A percentile compares a stretch with the other conserved stretches of the same genome.
These are phyloP conservation scores for Flaveria floridana DNA, from an alignment of 140 eudicot species.

Conservation along the genomic window DNA sequence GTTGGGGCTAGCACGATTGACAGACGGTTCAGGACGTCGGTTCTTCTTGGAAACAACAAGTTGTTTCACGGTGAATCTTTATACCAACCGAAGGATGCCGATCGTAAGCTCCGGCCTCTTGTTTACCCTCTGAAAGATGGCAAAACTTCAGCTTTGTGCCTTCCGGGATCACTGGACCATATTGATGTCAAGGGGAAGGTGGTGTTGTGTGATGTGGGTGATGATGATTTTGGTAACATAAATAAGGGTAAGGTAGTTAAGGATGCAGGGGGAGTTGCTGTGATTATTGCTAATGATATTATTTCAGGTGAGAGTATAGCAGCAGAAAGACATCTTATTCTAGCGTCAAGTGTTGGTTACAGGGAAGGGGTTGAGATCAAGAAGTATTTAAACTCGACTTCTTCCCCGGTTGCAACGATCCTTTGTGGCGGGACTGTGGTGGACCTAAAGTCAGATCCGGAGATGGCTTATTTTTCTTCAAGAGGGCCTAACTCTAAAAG, in stretches of 20 bases:
- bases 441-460: constrained; percentile 8
- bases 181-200: constrained; percentile 32
- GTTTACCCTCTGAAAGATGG: constrained; percentile 23
- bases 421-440: constrained; percentile 16
- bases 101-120: constrained; percentile 23
- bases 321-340: not conserved
- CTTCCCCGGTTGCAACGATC: constrained; percentile 15
- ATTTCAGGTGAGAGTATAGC: not conserved
- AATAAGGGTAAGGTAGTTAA: constrained; percentile 8
- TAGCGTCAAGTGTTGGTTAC: constrained; percentile 19
- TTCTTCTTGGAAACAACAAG: constrained; percentile 32
- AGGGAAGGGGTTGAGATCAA: constrained; percentile 16
- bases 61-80: constrained; percentile 33
- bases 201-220: constrained; percentile 28
- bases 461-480: constrained; percentile 15
- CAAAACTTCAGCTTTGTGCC: not conserved
- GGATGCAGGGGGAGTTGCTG: constrained; percentile 27
- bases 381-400: constrained; percentile 18
- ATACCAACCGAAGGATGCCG: constrained; percentile 27
- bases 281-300: constrained; percentile 16
- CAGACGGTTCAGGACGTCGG: constrained; percentile 33
- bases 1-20: constrained; percentile 52
- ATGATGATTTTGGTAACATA: not conserved
- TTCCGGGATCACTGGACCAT: constrained; percentile 6
- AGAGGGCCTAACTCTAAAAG: constrained; percentile 30